phyloP scores from a whole-genome alignment of 2,329 filamentous ascomycete species.

The Colletotrichum tabaci region DNA sequence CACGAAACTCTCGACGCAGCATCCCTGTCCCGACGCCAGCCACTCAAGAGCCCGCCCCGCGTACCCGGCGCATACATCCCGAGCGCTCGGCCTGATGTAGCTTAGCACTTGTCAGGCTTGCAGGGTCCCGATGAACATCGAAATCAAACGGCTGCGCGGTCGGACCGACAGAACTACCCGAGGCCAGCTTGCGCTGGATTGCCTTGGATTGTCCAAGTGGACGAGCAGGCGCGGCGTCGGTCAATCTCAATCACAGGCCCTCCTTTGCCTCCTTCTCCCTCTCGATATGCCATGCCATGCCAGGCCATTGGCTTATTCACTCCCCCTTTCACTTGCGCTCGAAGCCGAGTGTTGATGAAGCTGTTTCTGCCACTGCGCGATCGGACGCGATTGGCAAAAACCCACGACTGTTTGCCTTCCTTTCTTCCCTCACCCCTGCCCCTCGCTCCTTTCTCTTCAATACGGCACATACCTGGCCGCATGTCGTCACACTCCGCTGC shows the following conservation, averaged over 20 bases:
- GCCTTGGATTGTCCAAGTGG: slow-evolving; percentile 7
- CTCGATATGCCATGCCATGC: not conserved
- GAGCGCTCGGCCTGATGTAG: slow-evolving; percentile 24
- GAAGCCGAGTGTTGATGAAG: not conserved
- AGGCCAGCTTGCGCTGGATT: not conserved
- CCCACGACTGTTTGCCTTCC: not conserved
- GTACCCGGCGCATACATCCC: slow-evolving; percentile 38
- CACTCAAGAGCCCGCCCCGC: slow-evolving; percentile 32
- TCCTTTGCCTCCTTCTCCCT: not conserved
- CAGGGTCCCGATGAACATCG: slow-evolving; percentile 39
- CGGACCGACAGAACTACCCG: slow-evolving; percentile 31
- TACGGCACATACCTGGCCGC: slow-evolving; percentile 10
- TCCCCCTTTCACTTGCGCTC: not conserved
- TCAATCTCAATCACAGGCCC: slow-evolving; percentile 15
- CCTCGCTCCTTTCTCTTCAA: not conserved
- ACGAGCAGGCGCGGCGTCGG: slow-evolving; percentile 26
- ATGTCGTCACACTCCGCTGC: slow-evolving; percentile 39
- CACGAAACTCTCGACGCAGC: slow-evolving; percentile 18
- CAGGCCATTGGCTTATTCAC: not conserved
- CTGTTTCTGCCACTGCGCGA: slow-evolving; percentile 11
- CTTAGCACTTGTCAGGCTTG: slow-evolving; percentile 37
- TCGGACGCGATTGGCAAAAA: not conserved
- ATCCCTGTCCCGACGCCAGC: not conserved
- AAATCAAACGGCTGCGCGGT: slow-evolving; percentile 38
- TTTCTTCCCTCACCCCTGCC: not conserved